These are phyloP conservation scores for Straminergon stramineum DNA, from an alignment of 225 moss, liverwort and hornwort genomes.

Conservation along the genomic window DNA sequence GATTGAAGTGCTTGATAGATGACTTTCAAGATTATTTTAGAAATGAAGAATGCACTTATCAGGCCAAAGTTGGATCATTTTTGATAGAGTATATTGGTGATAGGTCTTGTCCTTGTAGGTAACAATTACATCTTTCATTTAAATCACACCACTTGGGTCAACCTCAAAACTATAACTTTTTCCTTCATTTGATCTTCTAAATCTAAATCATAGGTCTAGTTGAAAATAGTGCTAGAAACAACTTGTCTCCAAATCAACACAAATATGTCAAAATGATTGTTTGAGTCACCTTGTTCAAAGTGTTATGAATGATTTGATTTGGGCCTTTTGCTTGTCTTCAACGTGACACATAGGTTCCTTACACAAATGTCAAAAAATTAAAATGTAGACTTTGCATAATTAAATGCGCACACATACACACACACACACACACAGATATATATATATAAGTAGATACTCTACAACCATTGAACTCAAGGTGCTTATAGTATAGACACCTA, in stretches of 20 bases:
- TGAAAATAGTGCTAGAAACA: neutral
- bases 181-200: neutral
- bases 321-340: neutral
- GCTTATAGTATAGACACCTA: too few relatives aligned
- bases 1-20: neutral
- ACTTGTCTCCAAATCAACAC: neutral
- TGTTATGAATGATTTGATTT: neutral
- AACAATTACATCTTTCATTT: neutral
- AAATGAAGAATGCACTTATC: neutral
- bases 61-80: neutral
- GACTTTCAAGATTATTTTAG: neutral
- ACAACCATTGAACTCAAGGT: too few relatives aligned
- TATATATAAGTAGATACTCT: too few relatives aligned
- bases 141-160: neutral
- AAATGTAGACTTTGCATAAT: neutral
- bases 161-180: neutral
- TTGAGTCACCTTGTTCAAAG: neutral
- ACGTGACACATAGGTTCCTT: neutral
- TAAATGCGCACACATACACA: too few relatives aligned
- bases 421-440: too few relatives aligned
- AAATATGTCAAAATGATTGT: neutral
- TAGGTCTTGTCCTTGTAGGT: neutral
- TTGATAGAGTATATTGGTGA: neutral
- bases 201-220: too few relatives aligned
- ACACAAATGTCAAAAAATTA: neutral